Evolutionary conservation across 2,329 filamentous ascomycete genomes (phyloP), one percentile per base, ranked within the genome.

Genomic region (Dendrostoma leiphaemia): DNA sequence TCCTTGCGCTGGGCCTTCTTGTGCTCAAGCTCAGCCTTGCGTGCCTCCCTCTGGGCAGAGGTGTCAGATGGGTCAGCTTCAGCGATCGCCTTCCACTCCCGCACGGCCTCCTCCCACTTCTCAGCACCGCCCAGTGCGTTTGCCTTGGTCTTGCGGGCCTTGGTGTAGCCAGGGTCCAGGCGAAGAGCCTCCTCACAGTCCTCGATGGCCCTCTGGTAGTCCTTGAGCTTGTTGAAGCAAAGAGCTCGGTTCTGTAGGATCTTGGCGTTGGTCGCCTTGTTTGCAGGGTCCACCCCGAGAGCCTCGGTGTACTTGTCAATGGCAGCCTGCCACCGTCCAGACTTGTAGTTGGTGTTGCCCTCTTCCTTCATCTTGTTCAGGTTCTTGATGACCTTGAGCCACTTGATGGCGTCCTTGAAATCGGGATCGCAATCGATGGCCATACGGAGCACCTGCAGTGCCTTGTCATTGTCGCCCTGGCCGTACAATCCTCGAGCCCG

Each of bases 1-100:
- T 99, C 94, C 74, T 99, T 99, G 59, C 94, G 83, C 74, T 93
- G 89, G 70, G 89, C 45, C 86, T 97, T 97, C 85, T 99, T 99
- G 60, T 97, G 77, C 74, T 99, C 94, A 24, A 97, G 77, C 75
- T 99, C 93, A 1, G 93, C 94, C 64, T 87, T 89, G 54, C 90
- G 87, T 41, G 97, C 84, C 65, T 99, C 94, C 71, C 89, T 92
- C 48, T 82, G 79, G 57, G 97, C 87, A 13, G 81, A 84, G 38
- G 86, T 83, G 69, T 99, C 94, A 59, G 86, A 81, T 2, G 92
- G 92, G 62, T 94, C 90, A 56, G 85, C 75, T 69, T 97, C 93
- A 48, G 88, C 82, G 56, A 97, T 84, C 2, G 83, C 79, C 79
- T 97, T 97, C 79, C 90, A 90, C 67, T 97, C 93, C 48, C 87